Evolutionary conservation across 2,329 filamentous ascomycete species (phyloP), one percentile per base, ranked within the genome.

Genomic region (Fusarium austroafricanum): DNA sequence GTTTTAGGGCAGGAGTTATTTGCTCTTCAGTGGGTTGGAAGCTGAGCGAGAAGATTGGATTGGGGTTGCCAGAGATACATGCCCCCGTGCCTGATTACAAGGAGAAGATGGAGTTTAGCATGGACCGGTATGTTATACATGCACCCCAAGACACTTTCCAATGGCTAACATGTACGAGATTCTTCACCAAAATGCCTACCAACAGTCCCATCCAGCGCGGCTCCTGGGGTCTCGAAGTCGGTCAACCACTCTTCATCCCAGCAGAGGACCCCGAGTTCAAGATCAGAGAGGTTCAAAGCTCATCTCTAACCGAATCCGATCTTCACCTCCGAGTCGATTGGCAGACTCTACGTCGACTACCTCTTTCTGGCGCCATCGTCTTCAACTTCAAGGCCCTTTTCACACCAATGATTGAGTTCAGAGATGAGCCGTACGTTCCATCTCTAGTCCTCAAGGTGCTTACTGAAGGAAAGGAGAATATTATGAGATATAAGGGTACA

Each of bases 351-450:
- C 88, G 93, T 3, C 87, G 93, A 4, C 80, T 97, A 0, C 93
- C 93, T 0, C 81, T 97, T 0, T 93, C 90, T 0, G 92, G 87
- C 0, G 90, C 86, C 0, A 82, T 97, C 2, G 86, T 93, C 0
- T 97, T 97, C 82, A 96, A 96, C 77, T 97, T 95, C 86, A 96
- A 95, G 75, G 92, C 91, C 0, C 78, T 96, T 0, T 96, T 96
- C 78, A 96, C 92, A 0, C 91, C 91, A 0, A 76, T 97, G 0
- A 76, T 83, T 1, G 88, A 91, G 66, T 89, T 96, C 58, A 81
- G 86, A 4, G 83, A 91, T 57, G 93, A 97, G 76, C 87, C 91
- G 0, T 91, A 88, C 45, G 80, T 97, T 0, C 93, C 93, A 0
- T 86, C 86, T 0, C 75, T 96, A 7, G 53, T 93, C 3, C 77